Evolutionary conservation across 1,284 basidiomycete species (phyloP), one percentile per base, ranked within the genome.

Genomic region (Apiotrichum gracile): DNA sequence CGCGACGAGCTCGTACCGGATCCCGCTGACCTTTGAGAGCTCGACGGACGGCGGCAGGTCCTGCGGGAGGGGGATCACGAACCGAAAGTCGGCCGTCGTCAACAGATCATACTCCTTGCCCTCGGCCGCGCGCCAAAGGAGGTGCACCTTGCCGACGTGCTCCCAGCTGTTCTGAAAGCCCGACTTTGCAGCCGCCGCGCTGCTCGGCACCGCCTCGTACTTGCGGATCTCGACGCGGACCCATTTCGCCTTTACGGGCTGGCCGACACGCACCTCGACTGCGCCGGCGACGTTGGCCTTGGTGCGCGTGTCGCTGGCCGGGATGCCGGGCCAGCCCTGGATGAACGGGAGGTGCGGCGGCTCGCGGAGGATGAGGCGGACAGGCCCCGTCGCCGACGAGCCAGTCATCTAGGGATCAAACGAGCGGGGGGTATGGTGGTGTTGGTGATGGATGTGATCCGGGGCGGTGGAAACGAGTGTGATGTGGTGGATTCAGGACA

Each of bases 171-270:
- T 85, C 87, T 16, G 88, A 74, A 50, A 81, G 82, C 58, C 86
- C 78, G 6, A 85, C 85, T 83, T 81, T 83, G 63, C 80, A 9
- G 61, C 62, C n/a, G n/a, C n/a, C 33, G 64, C 61, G 21, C 61
- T 61, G 2, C 61, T 50, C 5, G 70, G 70, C 2, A 69, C 49
- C 2, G 82, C 84, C 74, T 93, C 90, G 40, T 90, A 82, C 77
- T 90, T 91, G 64, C 87, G 82, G 66, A 92, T 79, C 75, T 91
- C 88, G 57, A 92, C 83, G 60, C 86, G n/a, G 26, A 93, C 84
- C 84, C 87, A 91, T 75, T 90, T 89, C 24, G 87, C 87, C 77
- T 90, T 91, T 65, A 87, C 82, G n/a, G 86, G 85, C 60, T 82
- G 78, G 12, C 82, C 84, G 21, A 85, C 78, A 33, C 89, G 83